Base-by-base conservation (phyloP, 176 grass and related monocot species). In the Oryza longistaminata region DNA sequence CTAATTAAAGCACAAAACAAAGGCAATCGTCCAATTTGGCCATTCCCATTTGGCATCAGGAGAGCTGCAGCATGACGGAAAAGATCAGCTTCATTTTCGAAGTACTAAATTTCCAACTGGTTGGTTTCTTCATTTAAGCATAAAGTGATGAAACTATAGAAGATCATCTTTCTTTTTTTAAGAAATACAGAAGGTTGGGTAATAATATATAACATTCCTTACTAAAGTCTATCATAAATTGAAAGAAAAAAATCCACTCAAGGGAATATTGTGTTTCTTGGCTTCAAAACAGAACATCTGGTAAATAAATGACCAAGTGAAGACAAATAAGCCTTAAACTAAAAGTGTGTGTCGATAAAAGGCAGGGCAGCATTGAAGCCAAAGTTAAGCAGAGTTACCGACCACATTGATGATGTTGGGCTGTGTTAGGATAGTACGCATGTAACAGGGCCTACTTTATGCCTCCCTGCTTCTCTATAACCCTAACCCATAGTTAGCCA, bases 241-340 rank as follows among this genome's bases (percentile, higher is more conserved):
- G 52, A 80, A 83, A 74, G 35, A 92, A 89, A 81, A 60, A 24
- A n/a, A 83, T 69, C 37, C 35, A 81, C 40, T 81, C 50, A 79
- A 74, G 66, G 60, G 44, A 66, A 66, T 48, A 88, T 31, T 42
- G 50, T 26, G 89, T 82, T 81, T 66, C 89, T 92, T 88, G 88
- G 71, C 85, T 88, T 86, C 52, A 89, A 93, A 92, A 84, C 72
- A 82, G 61, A 81, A 89, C 25, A 83, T 74, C 21, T 78, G 46
- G 34, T 64, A 65, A 87, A 84, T 27, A 74, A 73, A 81, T 82
- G 65, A 68, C 45, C 50, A 84, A 82, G 70, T 79, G 42, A 86
- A 90, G 83, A 88, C 85, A 88, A 83, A 88, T 88, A 84, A 87
- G 85, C 80, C 83, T 92, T 97, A 97, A 94, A 97, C 87, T 88